Conservation (phyloP, 2,329 filamentous ascomycete species). For the Penicillium expansum region DNA sequence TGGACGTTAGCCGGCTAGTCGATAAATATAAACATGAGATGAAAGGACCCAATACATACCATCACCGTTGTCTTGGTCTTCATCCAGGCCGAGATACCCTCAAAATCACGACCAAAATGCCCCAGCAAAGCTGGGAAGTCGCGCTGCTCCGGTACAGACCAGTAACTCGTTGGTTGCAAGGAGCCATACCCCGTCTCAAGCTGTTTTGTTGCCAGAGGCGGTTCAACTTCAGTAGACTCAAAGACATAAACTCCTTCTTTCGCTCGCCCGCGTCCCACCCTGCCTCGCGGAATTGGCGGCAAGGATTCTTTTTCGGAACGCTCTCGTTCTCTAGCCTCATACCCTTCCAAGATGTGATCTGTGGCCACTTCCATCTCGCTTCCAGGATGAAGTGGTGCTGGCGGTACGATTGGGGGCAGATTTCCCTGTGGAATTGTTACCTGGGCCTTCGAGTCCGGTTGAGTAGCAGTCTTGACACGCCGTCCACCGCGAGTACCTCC, state of each 20-base stretch:
- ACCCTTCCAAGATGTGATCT: slow-evolving; percentile 21
- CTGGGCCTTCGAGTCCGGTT: slow-evolving; percentile 28
- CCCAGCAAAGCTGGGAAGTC: slow-evolving; percentile 47
- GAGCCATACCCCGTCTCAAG: slow-evolving; percentile 37
- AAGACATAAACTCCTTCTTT: slow-evolving; percentile 38
- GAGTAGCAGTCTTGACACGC: slow-evolving; percentile 33
- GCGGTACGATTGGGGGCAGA: not conserved
- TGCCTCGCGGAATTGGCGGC: slow-evolving; percentile 25
- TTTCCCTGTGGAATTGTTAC: slow-evolving; percentile 12
- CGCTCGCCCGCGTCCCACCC: slow-evolving; percentile 30
- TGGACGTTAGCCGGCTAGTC: slow-evolving; percentile 1
- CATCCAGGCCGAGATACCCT: slow-evolving; percentile 50
- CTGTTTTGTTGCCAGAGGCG: slow-evolving; percentile 20
- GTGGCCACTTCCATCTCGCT: slow-evolving; percentile 27
- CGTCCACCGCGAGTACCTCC: slow-evolving; percentile 37
- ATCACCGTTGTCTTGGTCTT: slow-evolving; percentile 53
- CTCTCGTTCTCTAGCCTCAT: slow-evolving; percentile 24
- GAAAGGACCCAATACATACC: slow-evolving; percentile 35
- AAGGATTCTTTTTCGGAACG: slow-evolving; percentile 25
- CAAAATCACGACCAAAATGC: slow-evolving; percentile 50
- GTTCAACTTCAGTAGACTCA: slow-evolving; percentile 35
- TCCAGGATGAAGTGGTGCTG: slow-evolving; percentile 20
- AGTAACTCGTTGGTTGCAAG: slow-evolving; percentile 50
- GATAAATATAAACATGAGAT: not conserved
- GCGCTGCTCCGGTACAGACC: slow-evolving; percentile 51